phyloP scores from a whole-genome alignment of 164 flowering plant genomes.

The Amborella trichopoda region DNA sequence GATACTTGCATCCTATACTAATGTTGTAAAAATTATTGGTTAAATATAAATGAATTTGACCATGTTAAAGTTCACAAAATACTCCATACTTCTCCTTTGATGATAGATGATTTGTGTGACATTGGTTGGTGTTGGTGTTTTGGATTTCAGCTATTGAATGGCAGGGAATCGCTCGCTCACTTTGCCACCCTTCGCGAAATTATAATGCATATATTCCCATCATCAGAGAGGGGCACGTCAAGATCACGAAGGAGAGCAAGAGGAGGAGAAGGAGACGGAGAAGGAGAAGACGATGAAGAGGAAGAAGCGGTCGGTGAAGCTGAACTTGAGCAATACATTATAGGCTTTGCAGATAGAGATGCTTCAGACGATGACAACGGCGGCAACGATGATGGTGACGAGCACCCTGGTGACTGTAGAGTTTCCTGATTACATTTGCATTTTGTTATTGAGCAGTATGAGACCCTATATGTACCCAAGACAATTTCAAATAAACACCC shows the following conservation, averaged over 20 bases:
- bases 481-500: not conserved
- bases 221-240: not conserved
- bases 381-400: not conserved
- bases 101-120: too few relatives aligned
- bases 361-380: not conserved
- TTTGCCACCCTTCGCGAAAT: not conserved
- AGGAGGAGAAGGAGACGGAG: not conserved
- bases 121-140: constrained; percentile 5
- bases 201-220: constrained; percentile 5
- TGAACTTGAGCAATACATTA: not conserved
- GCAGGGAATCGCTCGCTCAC: not conserved
- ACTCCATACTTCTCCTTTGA: too few relatives aligned
- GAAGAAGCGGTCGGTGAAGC: not conserved
- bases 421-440: too few relatives aligned
- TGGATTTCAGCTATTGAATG: not conserved
- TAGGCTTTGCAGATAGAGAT: constrained; percentile 3
- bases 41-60: too few relatives aligned
- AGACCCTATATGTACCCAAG: not conserved
- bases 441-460: too few relatives aligned
- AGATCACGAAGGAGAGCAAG: not conserved
- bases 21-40: too few relatives aligned
- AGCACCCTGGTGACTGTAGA: not conserved
- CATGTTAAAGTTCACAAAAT: too few relatives aligned
- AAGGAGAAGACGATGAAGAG: not conserved
- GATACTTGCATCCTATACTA: too few relatives aligned